These are phyloP conservation scores for Boletellus deceptivus DNA, from an alignment of 1,284 basidiomycete genomes.

Conservation along the genomic window DNA sequence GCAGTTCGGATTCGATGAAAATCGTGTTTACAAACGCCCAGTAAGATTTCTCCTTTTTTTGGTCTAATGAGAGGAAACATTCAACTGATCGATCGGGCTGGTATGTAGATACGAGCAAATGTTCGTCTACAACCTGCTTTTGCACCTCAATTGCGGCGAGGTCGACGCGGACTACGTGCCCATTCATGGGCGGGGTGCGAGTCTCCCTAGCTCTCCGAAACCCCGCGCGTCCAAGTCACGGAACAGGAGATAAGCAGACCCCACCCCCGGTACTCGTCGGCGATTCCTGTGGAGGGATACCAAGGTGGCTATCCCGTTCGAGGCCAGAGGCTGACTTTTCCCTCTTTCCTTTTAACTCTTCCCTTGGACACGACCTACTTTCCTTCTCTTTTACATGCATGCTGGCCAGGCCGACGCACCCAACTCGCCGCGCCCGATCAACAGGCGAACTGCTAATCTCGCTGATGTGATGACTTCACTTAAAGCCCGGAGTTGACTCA, in stretches of 20 bases:
- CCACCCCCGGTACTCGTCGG: not conserved
- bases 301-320: not conserved
- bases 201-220: slow-evolving; percentile 31
- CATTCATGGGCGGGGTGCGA: slow-evolving; percentile 70
- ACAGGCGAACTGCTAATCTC: too few species aligned
- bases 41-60: slow-evolving; percentile 45
- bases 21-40: slow-evolving; percentile 87
- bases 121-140: slow-evolving; percentile 80
- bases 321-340: not conserved
- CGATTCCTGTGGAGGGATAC: not conserved
- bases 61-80: not conserved
- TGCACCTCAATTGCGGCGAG: slow-evolving; percentile 73
- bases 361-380: not conserved
- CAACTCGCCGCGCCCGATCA: not conserved
- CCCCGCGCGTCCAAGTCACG: slow-evolving; percentile 35
- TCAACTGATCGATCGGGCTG: slow-evolving; percentile 7
- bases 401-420: not conserved
- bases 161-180: slow-evolving; percentile 76
- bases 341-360: not conserved
- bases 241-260: slow-evolving; percentile 25
- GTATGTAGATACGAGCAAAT: slow-evolving; percentile 73
- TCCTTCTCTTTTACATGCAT: not conserved
- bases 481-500: too few species aligned
- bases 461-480: too few species aligned
- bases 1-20: slow-evolving; percentile 77